Evolutionary conservation across 2,329 filamentous ascomycete species (phyloP).

Genomic region (Penicillium sp.): DNA sequence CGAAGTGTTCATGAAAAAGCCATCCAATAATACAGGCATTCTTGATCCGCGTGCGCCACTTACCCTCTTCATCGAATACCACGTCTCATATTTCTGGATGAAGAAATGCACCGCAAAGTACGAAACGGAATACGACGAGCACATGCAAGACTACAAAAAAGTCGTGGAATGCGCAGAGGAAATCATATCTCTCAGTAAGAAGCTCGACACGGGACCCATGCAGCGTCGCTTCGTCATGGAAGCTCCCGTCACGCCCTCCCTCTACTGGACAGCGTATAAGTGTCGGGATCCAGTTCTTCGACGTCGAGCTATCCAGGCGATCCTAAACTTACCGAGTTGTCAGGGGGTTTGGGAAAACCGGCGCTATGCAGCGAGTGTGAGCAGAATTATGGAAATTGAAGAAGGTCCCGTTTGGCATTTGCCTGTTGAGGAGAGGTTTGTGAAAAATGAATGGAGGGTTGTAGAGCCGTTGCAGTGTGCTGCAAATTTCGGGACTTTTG

Average conservation of each 20-base stretch:
- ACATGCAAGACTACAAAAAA: conserved; percentile 12
- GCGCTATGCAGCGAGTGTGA: conserved; percentile 5
- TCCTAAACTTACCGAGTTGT: conserved; percentile 11
- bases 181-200: conserved; percentile 8
- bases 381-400: conserved; percentile 20
- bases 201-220: neutral
- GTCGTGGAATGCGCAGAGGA: conserved; percentile 13
- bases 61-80: conserved; percentile 21
- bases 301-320: conserved; percentile 31
- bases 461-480: conserved; percentile 6
- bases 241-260: conserved; percentile 35
- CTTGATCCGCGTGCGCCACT: conserved; percentile 19
- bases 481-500: neutral
- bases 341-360: conserved; percentile 24
- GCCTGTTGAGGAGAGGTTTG: conserved; percentile 16
- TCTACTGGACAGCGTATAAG: conserved; percentile 39
- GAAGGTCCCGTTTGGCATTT: conserved; percentile 13
- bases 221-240: conserved; percentile 27
- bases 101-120: conserved; percentile 4
- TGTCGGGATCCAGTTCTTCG: conserved; percentile 37
- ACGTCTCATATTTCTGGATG: conserved; percentile 13
- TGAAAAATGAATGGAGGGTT: conserved; percentile 8
- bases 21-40: neutral
- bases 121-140: conserved; percentile 15
- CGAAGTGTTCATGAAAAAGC: conserved; percentile 9